Evolutionary conservation across 1,139 yeast species (phyloP).

Genomic region (Dujonia santamariae): DNA sequence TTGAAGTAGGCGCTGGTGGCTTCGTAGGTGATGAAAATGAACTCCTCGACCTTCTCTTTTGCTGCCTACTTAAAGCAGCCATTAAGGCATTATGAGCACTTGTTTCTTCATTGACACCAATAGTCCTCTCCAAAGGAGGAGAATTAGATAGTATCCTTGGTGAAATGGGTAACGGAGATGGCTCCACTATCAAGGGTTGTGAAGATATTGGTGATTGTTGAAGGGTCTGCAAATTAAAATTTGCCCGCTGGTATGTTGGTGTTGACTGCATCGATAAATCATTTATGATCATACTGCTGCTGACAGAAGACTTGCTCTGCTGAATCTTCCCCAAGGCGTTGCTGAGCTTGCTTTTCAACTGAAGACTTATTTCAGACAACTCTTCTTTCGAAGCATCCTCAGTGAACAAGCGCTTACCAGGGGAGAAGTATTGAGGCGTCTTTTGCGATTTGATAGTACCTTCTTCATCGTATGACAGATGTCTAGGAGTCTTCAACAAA

Average conservation of each 20-base stretch:
- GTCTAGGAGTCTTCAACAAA: conserved; percentile 37
- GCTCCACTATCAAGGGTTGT: conserved; percentile 1
- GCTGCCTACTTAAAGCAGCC: conserved; percentile 36
- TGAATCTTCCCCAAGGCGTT: conserved; percentile 42
- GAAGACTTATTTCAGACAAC: conserved; percentile 37
- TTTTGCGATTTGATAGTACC: conserved; percentile 27
- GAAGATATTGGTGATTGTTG: conserved; percentile 31
- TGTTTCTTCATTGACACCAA: conserved; percentile 31
- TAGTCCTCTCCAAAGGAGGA: conserved; percentile 9
- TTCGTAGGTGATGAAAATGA: conserved; percentile 11
- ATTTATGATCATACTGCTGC: conserved; percentile 5
- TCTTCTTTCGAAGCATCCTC: conserved; percentile 28
- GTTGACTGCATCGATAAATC: conserved; percentile 5
- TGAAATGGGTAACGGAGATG: not conserved
- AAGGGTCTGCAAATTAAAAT: conserved; percentile 37
- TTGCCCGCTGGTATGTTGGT: conserved; percentile 19
- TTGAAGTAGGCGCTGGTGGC: not conserved
- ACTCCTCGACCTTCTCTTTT: conserved; percentile 18
- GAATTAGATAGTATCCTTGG: conserved; percentile 5
- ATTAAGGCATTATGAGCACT: conserved; percentile 45
- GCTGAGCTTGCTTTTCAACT: conserved; percentile 35
- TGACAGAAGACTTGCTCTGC: conserved; percentile 11
- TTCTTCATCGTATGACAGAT: conserved; percentile 21
- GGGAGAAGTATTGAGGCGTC: conserved; percentile 42
- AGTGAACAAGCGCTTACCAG: conserved; percentile 33